phyloP scores from a whole-genome alignment of 331 rosid species.

The Malus hybrid region DNA sequence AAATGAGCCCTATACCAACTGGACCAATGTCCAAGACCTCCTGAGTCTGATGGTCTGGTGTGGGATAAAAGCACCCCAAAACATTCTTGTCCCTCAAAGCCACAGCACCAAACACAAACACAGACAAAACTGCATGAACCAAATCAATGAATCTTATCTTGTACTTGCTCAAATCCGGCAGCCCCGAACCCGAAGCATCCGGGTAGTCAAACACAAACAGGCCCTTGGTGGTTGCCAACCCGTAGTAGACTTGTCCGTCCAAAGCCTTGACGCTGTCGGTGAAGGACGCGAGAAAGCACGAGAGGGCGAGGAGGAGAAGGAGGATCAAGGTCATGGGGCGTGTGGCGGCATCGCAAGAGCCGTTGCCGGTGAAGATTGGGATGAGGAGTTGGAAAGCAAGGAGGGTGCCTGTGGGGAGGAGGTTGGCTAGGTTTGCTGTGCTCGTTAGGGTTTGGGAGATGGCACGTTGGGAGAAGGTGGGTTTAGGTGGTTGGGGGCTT shows the following conservation, averaged over 20 bases:
- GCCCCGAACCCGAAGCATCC: slow-evolving; percentile 7
- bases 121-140: slow-evolving; percentile 42
- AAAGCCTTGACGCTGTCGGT: slow-evolving; percentile 48
- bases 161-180: slow-evolving; percentile 42
- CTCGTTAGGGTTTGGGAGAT: slow-evolving; percentile 34
- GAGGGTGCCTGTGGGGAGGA: slow-evolving; percentile 71
- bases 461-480: slow-evolving; percentile 23
- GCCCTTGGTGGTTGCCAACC: slow-evolving; percentile 52
- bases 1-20: slow-evolving; percentile 47
- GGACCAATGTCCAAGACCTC: slow-evolving; percentile 64
- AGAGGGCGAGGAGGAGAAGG: slow-evolving; percentile 33
- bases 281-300: slow-evolving; percentile 50
- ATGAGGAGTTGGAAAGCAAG: slow-evolving; percentile 56
- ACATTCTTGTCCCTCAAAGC: slow-evolving; percentile 57
- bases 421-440: slow-evolving; percentile 68
- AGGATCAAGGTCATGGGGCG: slow-evolving; percentile 28
- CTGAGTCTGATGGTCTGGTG: slow-evolving; percentile 20
- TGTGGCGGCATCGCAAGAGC: slow-evolving; percentile 46
- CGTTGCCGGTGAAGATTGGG: slow-evolving; percentile 63
- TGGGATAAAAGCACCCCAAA: slow-evolving; percentile 45
- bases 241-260: slow-evolving; percentile 49
- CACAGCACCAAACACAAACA: slow-evolving; percentile 46
- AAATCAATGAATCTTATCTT: slow-evolving; percentile 33
- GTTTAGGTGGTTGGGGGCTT: neutral
- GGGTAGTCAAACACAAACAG: slow-evolving; percentile 47